These are phyloP conservation scores for Pyricularia pennisetigena DNA, from an alignment of 2,329 filamentous ascomycete genomes.

Conservation along the genomic window DNA sequence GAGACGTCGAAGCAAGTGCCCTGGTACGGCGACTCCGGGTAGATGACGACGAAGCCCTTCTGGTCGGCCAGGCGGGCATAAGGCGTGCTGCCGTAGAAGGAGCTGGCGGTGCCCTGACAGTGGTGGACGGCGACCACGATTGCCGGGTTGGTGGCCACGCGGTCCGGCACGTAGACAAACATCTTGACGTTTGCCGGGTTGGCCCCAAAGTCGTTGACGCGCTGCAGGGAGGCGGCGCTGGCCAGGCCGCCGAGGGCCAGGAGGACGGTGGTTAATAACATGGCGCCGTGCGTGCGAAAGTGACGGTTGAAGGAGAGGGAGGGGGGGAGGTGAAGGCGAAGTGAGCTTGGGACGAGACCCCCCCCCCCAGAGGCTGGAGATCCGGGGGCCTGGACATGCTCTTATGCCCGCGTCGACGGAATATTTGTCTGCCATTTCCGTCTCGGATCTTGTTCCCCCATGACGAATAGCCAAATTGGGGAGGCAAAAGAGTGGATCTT, in stretches of 20 bases:
- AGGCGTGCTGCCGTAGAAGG: constrained; percentile 35
- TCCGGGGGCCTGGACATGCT: background rate
- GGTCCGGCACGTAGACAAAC: constrained; percentile 31
- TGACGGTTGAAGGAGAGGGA: too few relatives aligned
- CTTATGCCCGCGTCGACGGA: background rate
- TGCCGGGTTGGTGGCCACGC: constrained; percentile 27
- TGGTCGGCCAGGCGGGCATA: constrained; percentile 33
- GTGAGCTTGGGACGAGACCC: too few relatives aligned
- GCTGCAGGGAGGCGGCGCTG: constrained; percentile 18
- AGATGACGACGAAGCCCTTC: constrained; percentile 40
- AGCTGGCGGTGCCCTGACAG: constrained; percentile 38
- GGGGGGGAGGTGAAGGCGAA: background rate
- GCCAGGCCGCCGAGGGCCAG: background rate
- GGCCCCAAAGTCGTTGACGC: constrained; percentile 29
- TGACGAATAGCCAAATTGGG: background rate
- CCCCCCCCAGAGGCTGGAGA: background rate
- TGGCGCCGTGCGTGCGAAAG: background rate
- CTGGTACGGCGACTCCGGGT: constrained; percentile 40
- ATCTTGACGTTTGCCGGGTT: constrained; percentile 30
- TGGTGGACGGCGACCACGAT: constrained; percentile 44
- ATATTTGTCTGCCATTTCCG: background rate
- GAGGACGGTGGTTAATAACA: background rate
- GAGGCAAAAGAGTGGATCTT: background rate
- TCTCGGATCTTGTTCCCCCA: background rate
- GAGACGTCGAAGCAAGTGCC: constrained; percentile 50